These are phyloP conservation scores for Kodamaea fukazawae DNA, from an alignment of 805 yeast species.

Conservation along the genomic window DNA sequence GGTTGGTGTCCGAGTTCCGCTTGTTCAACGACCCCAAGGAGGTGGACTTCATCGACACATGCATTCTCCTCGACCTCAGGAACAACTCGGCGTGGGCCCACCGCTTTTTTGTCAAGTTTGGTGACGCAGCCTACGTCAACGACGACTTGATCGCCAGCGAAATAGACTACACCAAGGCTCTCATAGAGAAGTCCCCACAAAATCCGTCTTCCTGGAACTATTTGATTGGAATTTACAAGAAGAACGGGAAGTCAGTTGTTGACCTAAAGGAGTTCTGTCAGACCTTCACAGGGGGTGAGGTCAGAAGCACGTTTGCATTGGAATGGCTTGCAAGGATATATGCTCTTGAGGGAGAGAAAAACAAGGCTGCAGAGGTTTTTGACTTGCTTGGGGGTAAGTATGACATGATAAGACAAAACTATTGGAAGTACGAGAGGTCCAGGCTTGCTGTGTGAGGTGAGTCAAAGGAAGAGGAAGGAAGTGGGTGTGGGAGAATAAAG, in stretches of 20 bases:
- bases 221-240: conserved; percentile 52
- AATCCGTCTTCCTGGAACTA: conserved; percentile 89
- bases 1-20: conserved; percentile 65
- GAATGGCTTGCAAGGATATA: conserved; percentile 59
- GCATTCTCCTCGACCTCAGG: conserved; percentile 62
- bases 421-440: conserved; percentile 53
- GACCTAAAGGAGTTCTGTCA: conserved; percentile 47
- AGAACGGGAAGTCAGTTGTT: conserved; percentile 21
- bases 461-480: background rate
- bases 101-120: conserved; percentile 58
- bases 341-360: conserved; percentile 20
- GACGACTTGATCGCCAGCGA: conserved; percentile 41
- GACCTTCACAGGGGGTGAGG: conserved; percentile 33
- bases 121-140: conserved; percentile 14
- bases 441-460: background rate
- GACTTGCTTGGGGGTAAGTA: conserved; percentile 48
- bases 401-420: conserved; percentile 61
- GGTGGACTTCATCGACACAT: conserved; percentile 44
- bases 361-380: conserved; percentile 45
- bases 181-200: conserved; percentile 65
- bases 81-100: conserved; percentile 96
- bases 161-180: conserved; percentile 45
- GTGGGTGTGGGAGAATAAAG: too few relatives aligned
- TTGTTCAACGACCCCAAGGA: conserved; percentile 48
- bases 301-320: conserved; percentile 58